Evolutionary conservation across 2,329 filamentous ascomycete genomes (phyloP).

Genomic region (Colletotrichum musae): DNA sequence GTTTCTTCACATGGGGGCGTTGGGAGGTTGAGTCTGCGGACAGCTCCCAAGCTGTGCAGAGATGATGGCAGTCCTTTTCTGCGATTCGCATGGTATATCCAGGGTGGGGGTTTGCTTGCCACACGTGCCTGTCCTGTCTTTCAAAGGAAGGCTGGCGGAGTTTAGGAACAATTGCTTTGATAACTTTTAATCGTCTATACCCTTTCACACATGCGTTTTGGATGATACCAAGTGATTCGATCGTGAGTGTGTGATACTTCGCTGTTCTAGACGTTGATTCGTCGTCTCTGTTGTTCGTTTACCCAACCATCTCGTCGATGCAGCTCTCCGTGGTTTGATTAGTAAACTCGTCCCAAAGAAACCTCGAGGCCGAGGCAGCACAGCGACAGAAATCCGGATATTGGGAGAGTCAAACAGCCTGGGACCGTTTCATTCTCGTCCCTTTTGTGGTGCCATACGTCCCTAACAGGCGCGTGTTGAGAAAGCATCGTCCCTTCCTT

Average conservation of each 20-base stretch:
- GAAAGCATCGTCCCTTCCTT: neutral
- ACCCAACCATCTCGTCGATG: too few relatives aligned
- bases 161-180: slow-evolving; percentile 27
- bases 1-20: slow-evolving; percentile 22
- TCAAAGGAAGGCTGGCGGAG: slow-evolving; percentile 13
- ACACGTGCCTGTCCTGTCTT: slow-evolving; percentile 1
- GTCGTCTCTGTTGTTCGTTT: too few relatives aligned
- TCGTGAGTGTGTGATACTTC: neutral
- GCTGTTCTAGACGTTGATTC: too few relatives aligned
- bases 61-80: slow-evolving; percentile 16
- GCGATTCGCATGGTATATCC: slow-evolving; percentile 20
- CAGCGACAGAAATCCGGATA: neutral
- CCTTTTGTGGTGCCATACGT: slow-evolving; percentile 1
- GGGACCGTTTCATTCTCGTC: slow-evolving; percentile 12
- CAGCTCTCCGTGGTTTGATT: too few relatives aligned
- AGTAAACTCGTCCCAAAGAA: too few relatives aligned
- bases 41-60: slow-evolving; percentile 22
- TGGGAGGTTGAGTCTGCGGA: slow-evolving; percentile 16
- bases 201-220: neutral
- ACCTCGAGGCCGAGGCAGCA: too few relatives aligned
- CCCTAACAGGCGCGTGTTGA: neutral
- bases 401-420: neutral
- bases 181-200: slow-evolving; percentile 33
- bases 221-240: neutral
- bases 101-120: slow-evolving; percentile 11